phyloP scores from a whole-genome alignment of 2,329 filamentous ascomycete species.

The Fusarium caatingaense region DNA sequence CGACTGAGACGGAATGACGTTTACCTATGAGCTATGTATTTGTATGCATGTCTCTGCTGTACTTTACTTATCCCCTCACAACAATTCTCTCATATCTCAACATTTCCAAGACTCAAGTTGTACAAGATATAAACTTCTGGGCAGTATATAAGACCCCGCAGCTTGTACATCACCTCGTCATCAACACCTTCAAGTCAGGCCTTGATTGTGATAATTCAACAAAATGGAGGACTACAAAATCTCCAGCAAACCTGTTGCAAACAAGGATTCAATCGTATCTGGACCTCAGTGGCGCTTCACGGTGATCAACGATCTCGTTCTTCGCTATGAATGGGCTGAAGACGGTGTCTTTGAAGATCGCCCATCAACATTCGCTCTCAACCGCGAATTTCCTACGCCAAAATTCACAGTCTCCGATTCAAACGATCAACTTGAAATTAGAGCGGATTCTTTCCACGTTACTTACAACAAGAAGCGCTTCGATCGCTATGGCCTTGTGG shows the following conservation, averaged over 20 bases:
- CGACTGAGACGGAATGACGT: conserved; percentile 28
- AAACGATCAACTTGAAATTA: conserved; percentile 63
- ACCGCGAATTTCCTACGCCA: conserved; percentile 57
- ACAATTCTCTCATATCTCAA: conserved; percentile 9
- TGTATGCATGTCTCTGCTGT: conserved; percentile 1
- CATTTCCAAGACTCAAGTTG: background rate
- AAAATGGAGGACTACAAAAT: conserved; percentile 41
- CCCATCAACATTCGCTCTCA: conserved; percentile 70
- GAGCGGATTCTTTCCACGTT: conserved; percentile 65
- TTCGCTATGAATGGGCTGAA: conserved; percentile 71
- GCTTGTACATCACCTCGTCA: background rate
- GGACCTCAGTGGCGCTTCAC: conserved; percentile 66
- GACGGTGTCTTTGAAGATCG: conserved; percentile 72
- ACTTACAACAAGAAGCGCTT: conserved; percentile 69
- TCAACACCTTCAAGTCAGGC: background rate
- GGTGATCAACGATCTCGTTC: conserved; percentile 64
- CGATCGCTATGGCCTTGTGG: conserved; percentile 60
- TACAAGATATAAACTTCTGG: background rate
- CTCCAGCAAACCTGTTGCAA: conserved; percentile 32
- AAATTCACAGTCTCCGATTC: conserved; percentile 61
- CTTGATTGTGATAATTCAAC: background rate
- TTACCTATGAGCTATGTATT: background rate
- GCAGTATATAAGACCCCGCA: conserved; percentile 1
- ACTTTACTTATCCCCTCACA: conserved; percentile 17
- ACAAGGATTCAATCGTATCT: conserved; percentile 30